These are phyloP conservation scores for Waltiozyma sp. DNA, from an alignment of 1,139 yeast genomes.

Conservation along the genomic window DNA sequence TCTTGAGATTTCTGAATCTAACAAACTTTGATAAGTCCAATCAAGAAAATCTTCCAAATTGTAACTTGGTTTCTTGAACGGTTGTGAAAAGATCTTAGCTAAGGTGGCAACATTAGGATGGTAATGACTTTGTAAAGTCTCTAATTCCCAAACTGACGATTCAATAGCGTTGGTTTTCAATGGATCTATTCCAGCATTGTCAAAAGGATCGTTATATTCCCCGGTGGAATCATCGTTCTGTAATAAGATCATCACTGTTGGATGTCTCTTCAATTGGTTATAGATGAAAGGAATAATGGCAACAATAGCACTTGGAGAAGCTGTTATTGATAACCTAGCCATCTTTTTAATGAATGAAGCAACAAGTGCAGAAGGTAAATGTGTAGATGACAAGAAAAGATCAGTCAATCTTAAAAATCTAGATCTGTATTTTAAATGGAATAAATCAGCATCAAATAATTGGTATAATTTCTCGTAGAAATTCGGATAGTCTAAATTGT, in stretches of 20 bases:
- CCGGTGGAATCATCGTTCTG: constrained; percentile 34
- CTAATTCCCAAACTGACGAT: constrained; percentile 89
- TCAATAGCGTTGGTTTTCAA: constrained; percentile 66
- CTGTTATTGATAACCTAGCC: constrained; percentile 62
- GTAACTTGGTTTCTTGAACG: constrained; percentile 78
- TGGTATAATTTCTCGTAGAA: constrained; percentile 78
- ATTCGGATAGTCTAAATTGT: constrained; percentile 87
- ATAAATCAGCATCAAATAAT: constrained; percentile 60
- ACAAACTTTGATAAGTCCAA: constrained; percentile 70
- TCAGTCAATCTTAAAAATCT: constrained; percentile 84
- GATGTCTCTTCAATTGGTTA: constrained; percentile 81
- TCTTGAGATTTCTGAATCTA: constrained; percentile 67
- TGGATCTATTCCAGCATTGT: constrained; percentile 58
- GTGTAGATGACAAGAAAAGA: constrained; percentile 76
- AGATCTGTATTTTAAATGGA: constrained; percentile 73
- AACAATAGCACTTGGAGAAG: constrained; percentile 87
- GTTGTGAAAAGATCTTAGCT: constrained; percentile 81
- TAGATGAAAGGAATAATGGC: constrained; percentile 84
- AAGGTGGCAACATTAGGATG: constrained; percentile 93
- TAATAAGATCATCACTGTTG: constrained; percentile 83
- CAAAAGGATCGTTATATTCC: constrained; percentile 54
- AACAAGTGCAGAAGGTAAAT: constrained; percentile 69
- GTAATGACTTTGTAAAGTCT: constrained; percentile 72
- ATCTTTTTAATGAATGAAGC: constrained; percentile 84
- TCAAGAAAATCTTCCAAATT: constrained; percentile 91